Conservation (phyloP, 176 grass and related monocot species). For the Raddia distichophylla region DNA sequence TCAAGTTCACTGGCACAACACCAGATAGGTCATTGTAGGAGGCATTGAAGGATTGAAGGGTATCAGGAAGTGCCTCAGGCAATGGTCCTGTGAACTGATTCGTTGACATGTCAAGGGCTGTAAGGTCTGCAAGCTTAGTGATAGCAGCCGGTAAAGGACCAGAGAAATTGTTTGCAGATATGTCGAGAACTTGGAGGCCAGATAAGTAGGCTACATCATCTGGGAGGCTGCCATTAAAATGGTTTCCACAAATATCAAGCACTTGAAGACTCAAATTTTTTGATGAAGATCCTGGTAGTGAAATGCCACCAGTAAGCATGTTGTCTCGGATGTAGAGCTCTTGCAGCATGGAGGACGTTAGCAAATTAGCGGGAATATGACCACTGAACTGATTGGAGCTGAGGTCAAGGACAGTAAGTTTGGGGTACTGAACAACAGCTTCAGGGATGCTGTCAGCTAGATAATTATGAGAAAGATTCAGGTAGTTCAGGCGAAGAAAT, state of each 20-base stretch:
- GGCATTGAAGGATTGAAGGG: conserved; percentile 71
- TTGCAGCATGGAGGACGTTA: conserved; percentile 78
- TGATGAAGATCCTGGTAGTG: conserved; percentile 56
- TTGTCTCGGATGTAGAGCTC: conserved; percentile 82
- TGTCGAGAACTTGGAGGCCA: conserved; percentile 69
- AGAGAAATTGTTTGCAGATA: conserved; percentile 89
- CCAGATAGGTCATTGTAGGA: conserved; percentile 97
- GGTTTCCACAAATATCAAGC: conserved; percentile 85
- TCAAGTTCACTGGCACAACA: conserved; percentile 81
- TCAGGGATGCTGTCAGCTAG: conserved; percentile 62
- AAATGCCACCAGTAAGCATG: conserved; percentile 63
- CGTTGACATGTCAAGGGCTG: conserved; percentile 70
- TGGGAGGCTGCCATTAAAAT: conserved; percentile 81
- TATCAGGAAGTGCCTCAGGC: conserved; percentile 69
- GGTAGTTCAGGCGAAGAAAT: conserved; percentile 84
- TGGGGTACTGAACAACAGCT: conserved; percentile 78
- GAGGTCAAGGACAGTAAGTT: conserved; percentile 84
- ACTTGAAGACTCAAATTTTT: conserved; percentile 70
- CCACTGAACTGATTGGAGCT: conserved; percentile 81
- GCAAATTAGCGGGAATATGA: conserved; percentile 59
- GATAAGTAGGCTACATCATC: conserved; percentile 70
- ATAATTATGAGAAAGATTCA: conserved; percentile 87
- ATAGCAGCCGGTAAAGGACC: conserved; percentile 65
- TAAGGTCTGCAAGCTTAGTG: conserved; percentile 69
- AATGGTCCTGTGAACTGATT: conserved; percentile 82